Conservation (phyloP, 768 basidiomycete genomes). For the Lentinula sp. region DNA sequence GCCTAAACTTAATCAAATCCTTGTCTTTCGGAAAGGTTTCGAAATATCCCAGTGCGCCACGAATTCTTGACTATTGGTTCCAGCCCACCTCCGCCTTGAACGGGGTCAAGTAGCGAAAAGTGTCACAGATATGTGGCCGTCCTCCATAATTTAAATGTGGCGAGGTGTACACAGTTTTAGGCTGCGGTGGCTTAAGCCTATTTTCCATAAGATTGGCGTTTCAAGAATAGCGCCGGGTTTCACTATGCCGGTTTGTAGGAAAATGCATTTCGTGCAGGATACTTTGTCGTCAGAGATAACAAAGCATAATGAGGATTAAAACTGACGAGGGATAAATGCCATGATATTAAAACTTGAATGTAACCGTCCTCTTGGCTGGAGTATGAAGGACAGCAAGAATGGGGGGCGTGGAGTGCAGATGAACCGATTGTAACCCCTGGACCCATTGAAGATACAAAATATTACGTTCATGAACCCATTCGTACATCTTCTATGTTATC, state of each 20-base stretch:
- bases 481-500: slow-evolving; percentile 25
- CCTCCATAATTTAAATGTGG: not conserved
- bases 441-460: not conserved
- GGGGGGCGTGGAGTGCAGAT: not conserved
- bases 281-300: too few relatives aligned
- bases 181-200: not conserved
- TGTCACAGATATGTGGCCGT: not conserved
- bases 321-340: not conserved
- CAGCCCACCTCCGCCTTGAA: not conserved
- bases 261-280: too few relatives aligned
- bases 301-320: not conserved
- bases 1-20: not conserved
- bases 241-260: too few relatives aligned
- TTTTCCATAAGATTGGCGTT: not conserved
- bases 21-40: not conserved
- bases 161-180: not conserved
- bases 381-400: not conserved
- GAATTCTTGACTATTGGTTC: not conserved
- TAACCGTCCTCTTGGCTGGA: not conserved
- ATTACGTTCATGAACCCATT: slow-evolving; percentile 17
- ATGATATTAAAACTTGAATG: not conserved
- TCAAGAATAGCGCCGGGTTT: not conserved
- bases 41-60: not conserved
- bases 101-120: not conserved
- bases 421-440: not conserved